Evolutionary conservation across 148 eudicot genomes (phyloP).

Genomic region (Camellia sinensis): DNA sequence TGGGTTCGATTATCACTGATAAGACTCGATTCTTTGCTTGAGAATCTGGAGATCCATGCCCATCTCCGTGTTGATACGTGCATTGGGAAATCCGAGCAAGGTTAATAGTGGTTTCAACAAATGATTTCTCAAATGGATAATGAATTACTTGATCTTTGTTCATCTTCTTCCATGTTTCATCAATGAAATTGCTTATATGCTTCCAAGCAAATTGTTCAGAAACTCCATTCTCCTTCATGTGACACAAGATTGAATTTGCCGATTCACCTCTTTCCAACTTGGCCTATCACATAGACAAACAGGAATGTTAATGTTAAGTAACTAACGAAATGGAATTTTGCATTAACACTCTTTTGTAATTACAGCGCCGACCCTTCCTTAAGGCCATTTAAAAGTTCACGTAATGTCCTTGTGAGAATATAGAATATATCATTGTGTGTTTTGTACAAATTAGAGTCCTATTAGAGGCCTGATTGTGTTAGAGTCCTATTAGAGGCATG

Average conservation of each 20-base stretch:
- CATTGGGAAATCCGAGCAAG: slow-evolving; percentile 28
- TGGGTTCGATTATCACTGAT: slow-evolving; percentile 31
- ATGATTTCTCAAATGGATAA: slow-evolving; percentile 12
- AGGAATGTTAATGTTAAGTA: too few relatives aligned
- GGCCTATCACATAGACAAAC: too few relatives aligned
- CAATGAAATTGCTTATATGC: slow-evolving; percentile 26
- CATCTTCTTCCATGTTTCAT: slow-evolving; percentile 30
- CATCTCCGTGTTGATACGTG: slow-evolving; percentile 38
- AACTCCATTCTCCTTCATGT: slow-evolving; percentile 24
- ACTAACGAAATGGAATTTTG: too few relatives aligned
- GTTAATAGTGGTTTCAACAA: slow-evolving; percentile 21
- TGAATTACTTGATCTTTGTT: slow-evolving; percentile 10
- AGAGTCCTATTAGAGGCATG: too few relatives aligned
- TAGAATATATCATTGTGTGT: too few relatives aligned
- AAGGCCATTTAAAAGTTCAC: too few relatives aligned
- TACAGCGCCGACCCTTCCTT: too few relatives aligned
- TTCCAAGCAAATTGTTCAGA: slow-evolving; percentile 24
- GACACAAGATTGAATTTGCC: slow-evolving; percentile 26
- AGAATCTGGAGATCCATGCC: slow-evolving; percentile 26
- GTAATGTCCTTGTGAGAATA: too few relatives aligned
- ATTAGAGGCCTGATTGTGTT: too few relatives aligned
- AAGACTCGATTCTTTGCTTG: slow-evolving; percentile 14
- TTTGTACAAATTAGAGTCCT: too few relatives aligned
- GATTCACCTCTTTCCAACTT: slow-evolving; percentile 33
- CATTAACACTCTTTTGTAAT: too few relatives aligned